Evolutionary conservation across 1,139 yeast genomes (phyloP), one percentile per base, ranked within the genome.

Genomic region (Candida pseudoviswanathii): DNA sequence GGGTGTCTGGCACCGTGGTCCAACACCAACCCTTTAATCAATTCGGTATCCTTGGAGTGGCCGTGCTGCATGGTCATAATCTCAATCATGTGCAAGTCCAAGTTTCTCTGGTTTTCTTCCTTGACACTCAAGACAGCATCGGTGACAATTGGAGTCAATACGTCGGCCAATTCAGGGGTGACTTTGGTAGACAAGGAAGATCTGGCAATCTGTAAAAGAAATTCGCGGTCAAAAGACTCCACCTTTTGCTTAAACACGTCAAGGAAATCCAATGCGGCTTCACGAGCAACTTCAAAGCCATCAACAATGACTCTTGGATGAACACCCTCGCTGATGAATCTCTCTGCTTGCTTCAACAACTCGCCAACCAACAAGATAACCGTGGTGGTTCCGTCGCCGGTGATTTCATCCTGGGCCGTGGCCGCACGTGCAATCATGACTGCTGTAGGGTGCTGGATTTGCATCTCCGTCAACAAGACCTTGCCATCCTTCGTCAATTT

Each of bases 1-100:
- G 99, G 99, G 74, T 95, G 99, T 66, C 99, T 84, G 11, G 97
- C 97, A 54, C 99, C 99, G 66, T 95, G 99, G 66, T 95, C 99
- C 58, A 95, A 79, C 37, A 94, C 98, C 58, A 95, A 80, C 41
- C 99, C 99, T 60, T 81, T 85, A 56, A 95, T 77, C 56, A 95
- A 82, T 60, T 81, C 81, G 22, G 99, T 92, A 52, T 92, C 96
- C 54, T 84, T 81, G 43, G 95, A 89, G 42, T 86, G 80, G 56
- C 92, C 88, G 63, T 89, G 95, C 79, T 94, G 97, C 98, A 95
- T 95, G 58, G 96, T 86, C 94, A 94, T 94, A 62, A 94, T 88
- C 73, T 95, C 99, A 60, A 95, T 86, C 99, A 95, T 95, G 70
- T 94, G 97, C 60, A 95, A 77, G 67, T 95, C 99, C 53, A 91